Conservation (phyloP, 768 basidiomycete species). For the Lentinula edodes region DNA sequence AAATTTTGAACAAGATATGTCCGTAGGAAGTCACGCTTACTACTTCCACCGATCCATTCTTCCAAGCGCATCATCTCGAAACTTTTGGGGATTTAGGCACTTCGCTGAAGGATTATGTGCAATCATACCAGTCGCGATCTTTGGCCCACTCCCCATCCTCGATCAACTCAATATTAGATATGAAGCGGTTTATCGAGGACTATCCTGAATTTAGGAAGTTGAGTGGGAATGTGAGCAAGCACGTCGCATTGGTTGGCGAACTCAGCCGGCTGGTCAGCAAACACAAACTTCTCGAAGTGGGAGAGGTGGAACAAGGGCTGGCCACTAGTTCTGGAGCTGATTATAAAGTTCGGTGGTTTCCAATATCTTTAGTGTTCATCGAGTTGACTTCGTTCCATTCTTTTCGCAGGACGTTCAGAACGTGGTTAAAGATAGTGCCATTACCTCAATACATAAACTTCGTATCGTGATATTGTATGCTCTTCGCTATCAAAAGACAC, state of each 20-base stretch:
- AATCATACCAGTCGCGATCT: conserved; percentile 86
- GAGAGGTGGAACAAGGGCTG: conserved; percentile 94
- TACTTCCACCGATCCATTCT: conserved; percentile 89
- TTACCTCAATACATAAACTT: conserved; percentile 80
- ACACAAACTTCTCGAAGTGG: conserved; percentile 82
- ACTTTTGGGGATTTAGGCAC: conserved; percentile 97
- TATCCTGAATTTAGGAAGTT: conserved; percentile 97
- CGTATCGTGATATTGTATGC: conserved; percentile 90
- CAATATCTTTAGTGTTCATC: background rate
- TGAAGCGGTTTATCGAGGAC: conserved; percentile 97
- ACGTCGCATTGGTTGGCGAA: conserved; percentile 95
- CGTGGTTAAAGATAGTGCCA: conserved; percentile 58
- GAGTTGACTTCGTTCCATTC: background rate
- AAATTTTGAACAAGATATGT: conserved; percentile 3
- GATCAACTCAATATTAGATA: conserved; percentile 92
- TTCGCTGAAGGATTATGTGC: conserved; percentile 87
- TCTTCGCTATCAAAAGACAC: conserved; percentile 88
- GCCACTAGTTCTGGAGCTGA: conserved; percentile 91
- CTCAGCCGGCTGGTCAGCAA: conserved; percentile 84
- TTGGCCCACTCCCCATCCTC: conserved; percentile 67
- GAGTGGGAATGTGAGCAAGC: conserved; percentile 98
- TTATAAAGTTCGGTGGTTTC: conserved; percentile 53
- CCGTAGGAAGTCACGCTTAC: conserved; percentile 89
- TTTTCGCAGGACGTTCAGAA: conserved; percentile 69
- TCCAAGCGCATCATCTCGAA: conserved; percentile 81